phyloP scores from a whole-genome alignment of 345 rosid species.

The Murraya koenigii region DNA sequence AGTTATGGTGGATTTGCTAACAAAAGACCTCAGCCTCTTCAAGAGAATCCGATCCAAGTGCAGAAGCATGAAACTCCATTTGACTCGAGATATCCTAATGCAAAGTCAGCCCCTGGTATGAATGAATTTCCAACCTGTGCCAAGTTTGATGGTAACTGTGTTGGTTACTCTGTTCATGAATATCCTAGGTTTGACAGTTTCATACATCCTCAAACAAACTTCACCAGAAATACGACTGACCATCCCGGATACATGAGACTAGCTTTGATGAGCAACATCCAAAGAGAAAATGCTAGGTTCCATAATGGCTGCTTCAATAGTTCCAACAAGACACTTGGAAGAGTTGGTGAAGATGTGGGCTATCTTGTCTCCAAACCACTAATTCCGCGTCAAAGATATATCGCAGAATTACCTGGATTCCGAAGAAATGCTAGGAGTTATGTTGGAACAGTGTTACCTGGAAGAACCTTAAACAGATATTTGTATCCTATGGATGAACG shows the following conservation, averaged over 20 bases:
- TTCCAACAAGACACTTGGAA: too few species aligned
- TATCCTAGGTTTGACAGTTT: neutral
- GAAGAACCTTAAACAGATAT: too few species aligned
- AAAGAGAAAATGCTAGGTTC: neutral
- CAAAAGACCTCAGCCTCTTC: too few species aligned
- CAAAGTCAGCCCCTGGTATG: too few species aligned
- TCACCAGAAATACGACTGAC: neutral
- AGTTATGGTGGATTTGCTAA: too few species aligned
- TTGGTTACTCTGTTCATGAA: neutral
- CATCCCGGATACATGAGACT: neutral
- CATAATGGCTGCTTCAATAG: neutral
- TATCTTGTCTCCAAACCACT: neutral
- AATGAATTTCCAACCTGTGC: too few species aligned
- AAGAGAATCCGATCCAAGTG: too few species aligned
- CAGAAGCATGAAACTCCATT: too few species aligned
- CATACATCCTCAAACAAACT: neutral
- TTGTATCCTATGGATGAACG: neutral
- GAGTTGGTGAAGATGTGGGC: too few species aligned
- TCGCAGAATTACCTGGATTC: slow-evolving; percentile 2
- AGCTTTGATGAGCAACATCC: neutral
- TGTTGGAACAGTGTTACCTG: neutral
- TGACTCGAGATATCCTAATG: too few species aligned
- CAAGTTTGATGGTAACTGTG: neutral
- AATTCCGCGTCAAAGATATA: neutral
- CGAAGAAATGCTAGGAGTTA: neutral